phyloP scores from a whole-genome alignment of 495 filamentous ascomycete genomes.

The Podospora anserina region DNA sequence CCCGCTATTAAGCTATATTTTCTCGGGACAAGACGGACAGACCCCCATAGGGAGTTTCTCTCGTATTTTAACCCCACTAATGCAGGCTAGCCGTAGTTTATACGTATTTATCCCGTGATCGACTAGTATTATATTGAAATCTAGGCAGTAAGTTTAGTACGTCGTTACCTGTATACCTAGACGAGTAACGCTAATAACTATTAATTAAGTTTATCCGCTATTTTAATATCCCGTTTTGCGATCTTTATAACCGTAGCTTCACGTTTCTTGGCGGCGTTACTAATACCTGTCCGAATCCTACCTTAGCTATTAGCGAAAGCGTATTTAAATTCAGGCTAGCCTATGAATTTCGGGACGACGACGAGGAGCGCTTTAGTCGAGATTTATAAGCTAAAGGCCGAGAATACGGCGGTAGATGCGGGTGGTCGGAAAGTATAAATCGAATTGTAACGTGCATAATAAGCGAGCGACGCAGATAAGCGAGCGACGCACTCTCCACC shows the following conservation, averaged over 20 bases:
- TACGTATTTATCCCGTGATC: conserved; percentile 90
- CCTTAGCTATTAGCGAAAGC: conserved; percentile 49
- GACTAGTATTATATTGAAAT: conserved; percentile 98
- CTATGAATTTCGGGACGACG: conserved; percentile 79
- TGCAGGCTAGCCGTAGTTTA: conserved; percentile 85
- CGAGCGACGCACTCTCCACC: too few species aligned
- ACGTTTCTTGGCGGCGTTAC: conserved; percentile 80
- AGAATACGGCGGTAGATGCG: background rate
- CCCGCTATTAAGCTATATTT: conserved; percentile 75
- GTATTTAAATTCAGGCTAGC: conserved; percentile 66
- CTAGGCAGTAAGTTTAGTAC: conserved; percentile 61
- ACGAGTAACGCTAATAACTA: background rate
- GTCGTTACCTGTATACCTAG: background rate
- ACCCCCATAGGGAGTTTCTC: conserved; percentile 79
- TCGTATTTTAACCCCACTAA: conserved; percentile 84
- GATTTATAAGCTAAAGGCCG: conserved; percentile 36
- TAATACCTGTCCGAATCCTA: conserved; percentile 89
- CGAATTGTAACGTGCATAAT: too few species aligned
- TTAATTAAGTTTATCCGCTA: conserved; percentile 69
- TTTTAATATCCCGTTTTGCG: conserved; percentile 74
- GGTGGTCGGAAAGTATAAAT: background rate
- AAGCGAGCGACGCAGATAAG: too few species aligned
- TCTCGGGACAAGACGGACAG: conserved; percentile 88
- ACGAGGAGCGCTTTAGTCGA: conserved; percentile 80
- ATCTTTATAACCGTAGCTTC: conserved; percentile 67